Base-by-base conservation (phyloP, 2,329 filamentous ascomycete species). In the Cyclaneusma minus region DNA sequence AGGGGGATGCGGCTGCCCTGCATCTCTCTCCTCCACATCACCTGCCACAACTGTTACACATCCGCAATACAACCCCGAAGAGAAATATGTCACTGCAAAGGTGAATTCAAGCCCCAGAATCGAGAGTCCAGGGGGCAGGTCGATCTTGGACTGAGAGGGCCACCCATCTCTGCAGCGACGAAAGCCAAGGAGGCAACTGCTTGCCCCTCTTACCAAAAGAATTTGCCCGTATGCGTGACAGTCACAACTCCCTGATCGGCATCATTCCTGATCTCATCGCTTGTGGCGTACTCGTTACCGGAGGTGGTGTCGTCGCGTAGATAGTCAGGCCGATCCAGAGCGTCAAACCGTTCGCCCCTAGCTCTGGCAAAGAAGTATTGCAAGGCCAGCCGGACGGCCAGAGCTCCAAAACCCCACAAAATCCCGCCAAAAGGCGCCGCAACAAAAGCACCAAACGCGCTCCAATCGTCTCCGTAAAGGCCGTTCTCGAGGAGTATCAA, bases 391-490 rank as follows among this genome's bases (percentile, higher is more conserved):
- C 81, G 63, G 21, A 72, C 40, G 9, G 42, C 59, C 18, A 79
- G 61, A 4, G 75, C 77, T 3, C 58, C 64, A 21, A 72, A 62
- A 1, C 69, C 77, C 65, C 75, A 85, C 17, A 85, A 51, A 11
- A 87, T 42, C 13, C 77, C 77, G 2, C 81, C 81, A 3, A 85
- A 52, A 0, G 81, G 81, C 0, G 81, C 80, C 7, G 76, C 78
- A 4, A 87, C 73, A 41, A 87, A 89, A 4, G 80, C 79, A 40
- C 80, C 81, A 48, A 89, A 89, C 2, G 67, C 77, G 35, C 70
- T 76, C 82, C 82, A 89, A 48, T 87, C 80, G 24, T 72, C 62
- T 1, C 60, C 67, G 49, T 85, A 89, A 12, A 89, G 57, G 1
- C 81, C 81, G 36, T 74, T 60, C 45, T 81, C 62, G 8, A 89